Percentiles rank a stretch among this genome's conserved stretches.
Evolutionary conservation across 2,329 filamentous ascomycete species (phyloP).

Genomic region (Thermomyces lanuginosus): DNA sequence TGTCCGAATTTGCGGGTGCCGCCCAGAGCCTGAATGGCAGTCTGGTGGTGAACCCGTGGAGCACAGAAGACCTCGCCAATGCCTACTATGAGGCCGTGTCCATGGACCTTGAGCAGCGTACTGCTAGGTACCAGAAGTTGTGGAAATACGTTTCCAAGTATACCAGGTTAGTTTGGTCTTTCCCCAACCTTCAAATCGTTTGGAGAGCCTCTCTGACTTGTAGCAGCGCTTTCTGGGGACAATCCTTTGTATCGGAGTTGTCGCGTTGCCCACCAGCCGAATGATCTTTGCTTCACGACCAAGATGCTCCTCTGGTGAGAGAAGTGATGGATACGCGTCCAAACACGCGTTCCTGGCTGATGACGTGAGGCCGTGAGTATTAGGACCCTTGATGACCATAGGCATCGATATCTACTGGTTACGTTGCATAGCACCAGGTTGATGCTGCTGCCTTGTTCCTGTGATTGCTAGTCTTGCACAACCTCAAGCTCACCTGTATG

Average conservation of each 20-base stretch:
- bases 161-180: constrained; percentile 44
- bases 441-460: no score
- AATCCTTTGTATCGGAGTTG: constrained; percentile 80
- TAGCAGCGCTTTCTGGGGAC: constrained; percentile 75
- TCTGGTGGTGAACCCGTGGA: constrained; percentile 95
- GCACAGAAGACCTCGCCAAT: constrained; percentile 85
- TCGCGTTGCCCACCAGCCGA: constrained; percentile 27
- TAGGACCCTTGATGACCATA: no score
- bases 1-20: constrained; percentile 92
- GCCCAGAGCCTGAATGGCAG: constrained; percentile 88
- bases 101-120: constrained; percentile 78
- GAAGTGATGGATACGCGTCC: no score
- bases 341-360: no score
- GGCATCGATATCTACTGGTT: no score
- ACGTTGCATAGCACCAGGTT: no score
- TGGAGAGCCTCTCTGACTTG: constrained; percentile 10
- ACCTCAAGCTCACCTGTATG: no score
- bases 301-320: no score
- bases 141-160: constrained; percentile 96
- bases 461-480: no score
- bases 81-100: constrained; percentile 93
- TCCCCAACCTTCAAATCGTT: background rate
- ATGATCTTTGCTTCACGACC: no score
- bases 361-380: no score
- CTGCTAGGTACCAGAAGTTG: constrained; percentile 76